Evolutionary conservation across 257 asterid genomes (phyloP).

Genomic region (Nicotiana attenuata): DNA sequence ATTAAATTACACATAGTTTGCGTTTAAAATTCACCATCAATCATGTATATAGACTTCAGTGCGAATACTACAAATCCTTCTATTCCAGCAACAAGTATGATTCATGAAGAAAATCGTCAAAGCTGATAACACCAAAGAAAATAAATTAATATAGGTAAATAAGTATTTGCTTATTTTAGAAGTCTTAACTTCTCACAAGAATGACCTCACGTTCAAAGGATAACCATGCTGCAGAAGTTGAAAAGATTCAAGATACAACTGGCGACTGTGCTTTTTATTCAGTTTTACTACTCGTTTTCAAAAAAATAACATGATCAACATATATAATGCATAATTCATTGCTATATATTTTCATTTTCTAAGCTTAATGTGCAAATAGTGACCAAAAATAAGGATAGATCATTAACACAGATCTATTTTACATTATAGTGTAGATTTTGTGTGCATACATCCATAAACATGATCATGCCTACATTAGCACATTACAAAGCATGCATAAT

Average conservation of each 20-base stretch:
- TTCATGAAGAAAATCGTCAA: no score
- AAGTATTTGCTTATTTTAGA: no score
- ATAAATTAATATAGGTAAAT: no score
- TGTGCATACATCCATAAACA: neutral
- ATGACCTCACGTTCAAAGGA: no score
- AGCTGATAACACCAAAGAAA: no score
- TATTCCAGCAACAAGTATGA: no score
- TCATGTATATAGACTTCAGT: no score
- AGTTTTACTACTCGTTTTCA: neutral
- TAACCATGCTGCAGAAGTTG: neutral
- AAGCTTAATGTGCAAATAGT: neutral
- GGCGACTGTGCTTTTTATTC: neutral
- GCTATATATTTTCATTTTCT: neutral
- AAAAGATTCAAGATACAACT: neutral
- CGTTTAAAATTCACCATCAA: no score
- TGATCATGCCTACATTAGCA: neutral
- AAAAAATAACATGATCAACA: no score
- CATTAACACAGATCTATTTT: neutral
- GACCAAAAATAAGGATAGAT: neutral
- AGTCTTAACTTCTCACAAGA: no score
- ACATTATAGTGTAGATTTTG: neutral
- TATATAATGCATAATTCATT: neutral
- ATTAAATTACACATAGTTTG: no score
- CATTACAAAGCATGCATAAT: neutral
- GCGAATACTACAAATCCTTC: no score